Conservation (phyloP, 345 rosid species). For the Euphorbia pulcherrima region DNA sequence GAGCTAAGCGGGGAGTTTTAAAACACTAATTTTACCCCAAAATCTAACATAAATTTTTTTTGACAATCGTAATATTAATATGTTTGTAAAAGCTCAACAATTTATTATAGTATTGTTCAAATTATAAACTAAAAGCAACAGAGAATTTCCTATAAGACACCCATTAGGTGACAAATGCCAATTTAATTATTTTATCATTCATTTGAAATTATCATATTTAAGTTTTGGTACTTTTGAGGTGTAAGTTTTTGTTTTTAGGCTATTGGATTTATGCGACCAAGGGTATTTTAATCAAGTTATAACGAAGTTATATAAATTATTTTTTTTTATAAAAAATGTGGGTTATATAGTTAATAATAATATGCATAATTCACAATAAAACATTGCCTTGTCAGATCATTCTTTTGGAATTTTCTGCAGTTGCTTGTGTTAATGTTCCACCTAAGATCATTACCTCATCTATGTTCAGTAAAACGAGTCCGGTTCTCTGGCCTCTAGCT, state of each 20-base stretch:
- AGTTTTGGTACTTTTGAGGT: slow-evolving; percentile 31
- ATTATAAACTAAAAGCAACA: not conserved
- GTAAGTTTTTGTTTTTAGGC: slow-evolving; percentile 34
- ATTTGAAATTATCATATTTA: slow-evolving; percentile 12
- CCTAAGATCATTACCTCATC: not conserved
- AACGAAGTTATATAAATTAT: not conserved
- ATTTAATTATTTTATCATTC: not conserved
- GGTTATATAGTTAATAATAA: not conserved
- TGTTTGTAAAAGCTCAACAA: too few species aligned
- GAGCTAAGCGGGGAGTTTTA: too few species aligned
- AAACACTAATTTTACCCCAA: too few species aligned
- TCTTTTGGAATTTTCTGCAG: slow-evolving; percentile 25
- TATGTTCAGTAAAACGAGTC: too few species aligned
- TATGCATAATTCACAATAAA: slow-evolving; percentile 12
- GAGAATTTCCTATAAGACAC: slow-evolving; percentile 28
- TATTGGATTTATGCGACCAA: slow-evolving; percentile 26
- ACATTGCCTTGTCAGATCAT: slow-evolving; percentile 21
- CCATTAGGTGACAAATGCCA: slow-evolving; percentile 26
- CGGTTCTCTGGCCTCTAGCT: too few species aligned
- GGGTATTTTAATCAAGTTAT: slow-evolving; percentile 7
- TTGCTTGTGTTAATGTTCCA: slow-evolving; percentile 2
- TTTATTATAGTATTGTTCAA: not conserved
- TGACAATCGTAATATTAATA: too few species aligned
- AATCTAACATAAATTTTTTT: too few species aligned
- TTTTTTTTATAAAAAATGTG: too few species aligned